These are phyloP conservation scores for Phytophthora lateralis DNA, from an alignment of 352 stramenopile genomes.

Conservation along the genomic window DNA sequence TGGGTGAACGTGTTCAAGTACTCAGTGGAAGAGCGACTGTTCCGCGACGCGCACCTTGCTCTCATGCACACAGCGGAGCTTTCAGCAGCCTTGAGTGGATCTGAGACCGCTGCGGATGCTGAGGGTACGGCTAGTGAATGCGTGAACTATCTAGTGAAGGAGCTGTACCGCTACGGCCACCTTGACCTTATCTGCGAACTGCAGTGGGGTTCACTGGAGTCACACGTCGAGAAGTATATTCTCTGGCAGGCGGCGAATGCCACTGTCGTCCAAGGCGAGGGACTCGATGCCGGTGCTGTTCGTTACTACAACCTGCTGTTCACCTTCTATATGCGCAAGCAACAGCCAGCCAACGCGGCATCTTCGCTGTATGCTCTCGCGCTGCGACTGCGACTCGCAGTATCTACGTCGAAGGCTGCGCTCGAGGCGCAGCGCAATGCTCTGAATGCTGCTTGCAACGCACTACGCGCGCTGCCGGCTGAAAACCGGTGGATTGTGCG, in stretches of 20 bases:
- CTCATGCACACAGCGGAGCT: slow-evolving; percentile 72
- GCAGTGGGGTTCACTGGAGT: slow-evolving; percentile 65
- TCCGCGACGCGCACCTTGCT: slow-evolving; percentile 70
- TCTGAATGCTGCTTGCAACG: slow-evolving; percentile 52
- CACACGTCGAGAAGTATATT: slow-evolving; percentile 71
- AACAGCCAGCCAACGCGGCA: slow-evolving; percentile 67
- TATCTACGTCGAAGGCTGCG: slow-evolving; percentile 41
- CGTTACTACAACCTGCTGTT: slow-evolving; percentile 77
- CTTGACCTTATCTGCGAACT: slow-evolving; percentile 77
- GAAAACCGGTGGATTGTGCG: slow-evolving; percentile 72
- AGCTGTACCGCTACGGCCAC: slow-evolving; percentile 67
- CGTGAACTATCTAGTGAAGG: slow-evolving; percentile 76
- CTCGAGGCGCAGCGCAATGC: slow-evolving; percentile 70
- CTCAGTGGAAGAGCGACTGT: slow-evolving; percentile 63
- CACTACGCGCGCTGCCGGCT: slow-evolving; percentile 44
- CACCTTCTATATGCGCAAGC: slow-evolving; percentile 65
- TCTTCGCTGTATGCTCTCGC: slow-evolving; percentile 64
- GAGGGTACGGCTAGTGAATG: slow-evolving; percentile 65
- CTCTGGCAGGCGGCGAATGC: slow-evolving; percentile 77
- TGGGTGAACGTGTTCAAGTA: slow-evolving; percentile 89
- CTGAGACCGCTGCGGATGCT: slow-evolving; percentile 24
- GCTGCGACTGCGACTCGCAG: slow-evolving; percentile 50
- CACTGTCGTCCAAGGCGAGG: slow-evolving; percentile 44
- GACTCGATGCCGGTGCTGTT: slow-evolving; percentile 50
- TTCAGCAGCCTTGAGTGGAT: slow-evolving; percentile 25